Conservation (phyloP, 768 basidiomycete species). For the Harrya chromipes region DNA sequence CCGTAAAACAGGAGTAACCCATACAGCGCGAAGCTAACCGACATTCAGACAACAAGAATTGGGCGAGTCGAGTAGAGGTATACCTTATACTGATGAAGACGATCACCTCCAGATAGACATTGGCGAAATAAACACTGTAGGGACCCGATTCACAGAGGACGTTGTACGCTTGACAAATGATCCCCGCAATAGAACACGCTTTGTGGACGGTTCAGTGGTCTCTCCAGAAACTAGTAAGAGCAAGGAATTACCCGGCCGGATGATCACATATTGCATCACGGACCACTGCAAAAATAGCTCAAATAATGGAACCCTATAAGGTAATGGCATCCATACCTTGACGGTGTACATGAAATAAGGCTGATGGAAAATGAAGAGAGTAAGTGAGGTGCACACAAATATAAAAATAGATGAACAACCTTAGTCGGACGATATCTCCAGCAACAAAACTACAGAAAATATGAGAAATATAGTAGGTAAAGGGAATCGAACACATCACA, state of each 20-base stretch:
- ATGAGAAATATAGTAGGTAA: neutral
- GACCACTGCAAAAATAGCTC: conserved; percentile 53
- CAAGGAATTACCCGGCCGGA: conserved; percentile 48
- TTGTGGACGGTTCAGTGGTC: conserved; percentile 6
- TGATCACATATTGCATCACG: conserved; percentile 84
- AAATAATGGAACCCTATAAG: neutral
- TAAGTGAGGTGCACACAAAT: conserved; percentile 6
- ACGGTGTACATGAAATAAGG: conserved; percentile 88
- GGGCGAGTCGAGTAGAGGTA: conserved; percentile 2
- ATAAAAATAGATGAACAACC: conserved; percentile 31
- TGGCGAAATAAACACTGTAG: conserved; percentile 59
- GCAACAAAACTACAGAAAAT: conserved; percentile 60
- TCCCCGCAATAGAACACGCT: conserved; percentile 61
- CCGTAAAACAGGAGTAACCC: conserved; percentile 83
- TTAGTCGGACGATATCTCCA: conserved; percentile 83
- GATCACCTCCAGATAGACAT: conserved; percentile 65
- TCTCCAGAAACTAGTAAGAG: neutral
- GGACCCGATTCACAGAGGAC: conserved; percentile 68
- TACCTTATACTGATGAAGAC: conserved; percentile 84
- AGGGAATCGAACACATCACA: conserved; percentile 33
- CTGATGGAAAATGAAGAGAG: conserved; percentile 29
- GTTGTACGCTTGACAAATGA: conserved; percentile 66
- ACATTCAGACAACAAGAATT: neutral
- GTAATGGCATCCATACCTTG: conserved; percentile 49
- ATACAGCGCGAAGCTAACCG: conserved; percentile 72